Percentiles rank a stretch among this genome's conserved stretches.
These are phyloP conservation scores for Pythium folliculosum DNA, from an alignment of 352 stramenopile species.

Conservation along the genomic window DNA sequence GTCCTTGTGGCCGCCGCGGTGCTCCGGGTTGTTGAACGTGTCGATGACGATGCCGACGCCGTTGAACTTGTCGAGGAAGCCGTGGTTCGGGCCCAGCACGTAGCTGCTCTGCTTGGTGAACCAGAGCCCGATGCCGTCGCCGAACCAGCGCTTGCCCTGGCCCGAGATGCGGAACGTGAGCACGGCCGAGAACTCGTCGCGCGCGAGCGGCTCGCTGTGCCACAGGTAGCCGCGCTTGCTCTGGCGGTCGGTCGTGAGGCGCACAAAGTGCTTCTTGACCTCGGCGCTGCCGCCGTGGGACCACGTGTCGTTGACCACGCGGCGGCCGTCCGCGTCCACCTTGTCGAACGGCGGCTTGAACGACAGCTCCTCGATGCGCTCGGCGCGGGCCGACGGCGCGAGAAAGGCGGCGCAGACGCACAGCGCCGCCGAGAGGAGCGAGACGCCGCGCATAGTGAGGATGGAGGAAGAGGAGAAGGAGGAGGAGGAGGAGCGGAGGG, in stretches of 20 bases:
- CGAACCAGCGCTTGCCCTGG: constrained; percentile 81
- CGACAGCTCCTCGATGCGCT: constrained; percentile 64
- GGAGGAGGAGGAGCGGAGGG: not conserved
- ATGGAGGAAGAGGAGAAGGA: not conserved
- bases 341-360: constrained; percentile 80
- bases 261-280: constrained; percentile 86
- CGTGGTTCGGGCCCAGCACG: constrained; percentile 65
- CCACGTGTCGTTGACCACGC: constrained; percentile 80
- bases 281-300: constrained; percentile 69
- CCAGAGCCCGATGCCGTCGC: constrained; percentile 84
- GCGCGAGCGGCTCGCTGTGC: constrained; percentile 54
- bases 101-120: constrained; percentile 67
- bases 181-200: constrained; percentile 61
- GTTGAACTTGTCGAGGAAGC: constrained; percentile 76
- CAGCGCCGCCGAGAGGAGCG: constrained; percentile 29
- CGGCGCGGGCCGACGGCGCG: constrained; percentile 14
- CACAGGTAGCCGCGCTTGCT: constrained; percentile 85
- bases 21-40: constrained; percentile 85
- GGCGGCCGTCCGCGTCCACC: constrained; percentile 57
- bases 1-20: constrained; percentile 84
- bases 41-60: constrained; percentile 82
- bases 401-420: constrained; percentile 35
- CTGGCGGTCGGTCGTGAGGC: constrained; percentile 86
- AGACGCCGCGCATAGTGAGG: constrained; percentile 14
- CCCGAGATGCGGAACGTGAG: constrained; percentile 85